phyloP scores from a whole-genome alignment of 75 land plant genomes.

The Cunninghamia lanceolata region DNA sequence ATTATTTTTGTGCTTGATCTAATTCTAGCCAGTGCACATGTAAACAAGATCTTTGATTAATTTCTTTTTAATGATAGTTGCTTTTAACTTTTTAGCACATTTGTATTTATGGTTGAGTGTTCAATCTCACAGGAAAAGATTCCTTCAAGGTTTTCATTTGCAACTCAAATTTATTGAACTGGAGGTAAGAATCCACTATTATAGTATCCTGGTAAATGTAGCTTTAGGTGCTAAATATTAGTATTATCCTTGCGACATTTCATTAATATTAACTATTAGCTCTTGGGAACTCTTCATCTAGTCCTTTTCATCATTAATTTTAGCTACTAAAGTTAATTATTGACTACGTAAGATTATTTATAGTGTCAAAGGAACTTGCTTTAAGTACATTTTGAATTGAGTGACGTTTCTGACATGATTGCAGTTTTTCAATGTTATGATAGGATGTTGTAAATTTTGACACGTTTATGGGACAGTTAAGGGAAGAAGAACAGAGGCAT shows the following conservation, averaged over 20 bases:
- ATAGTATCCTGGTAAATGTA: background rate
- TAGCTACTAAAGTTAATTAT: background rate
- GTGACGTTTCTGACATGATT: constrained; percentile 8
- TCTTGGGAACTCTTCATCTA: background rate
- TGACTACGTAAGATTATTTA: background rate
- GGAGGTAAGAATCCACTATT: background rate
- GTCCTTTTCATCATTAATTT: background rate
- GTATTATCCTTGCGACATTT: background rate
- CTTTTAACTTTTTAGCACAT: background rate
- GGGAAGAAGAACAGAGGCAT: constrained; percentile 37
- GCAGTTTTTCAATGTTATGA: constrained; percentile 4
- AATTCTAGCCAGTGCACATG: background rate
- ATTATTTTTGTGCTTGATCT: background rate
- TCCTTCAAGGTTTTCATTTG: constrained; percentile 7
- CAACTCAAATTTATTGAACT: constrained; percentile 1
- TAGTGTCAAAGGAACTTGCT: background rate
- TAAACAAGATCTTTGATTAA: background rate
- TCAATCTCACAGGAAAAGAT: constrained; percentile 12
- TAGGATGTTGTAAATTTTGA: constrained; percentile 46
- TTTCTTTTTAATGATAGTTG: background rate
- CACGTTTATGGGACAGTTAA: constrained; percentile 38
- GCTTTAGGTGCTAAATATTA: background rate
- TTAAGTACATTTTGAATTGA: background rate
- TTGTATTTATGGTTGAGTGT: background rate
- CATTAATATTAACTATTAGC: background rate